phyloP scores from a whole-genome alignment of 495 filamentous ascomycete genomes.

The Talaromyces stipitatus region DNA sequence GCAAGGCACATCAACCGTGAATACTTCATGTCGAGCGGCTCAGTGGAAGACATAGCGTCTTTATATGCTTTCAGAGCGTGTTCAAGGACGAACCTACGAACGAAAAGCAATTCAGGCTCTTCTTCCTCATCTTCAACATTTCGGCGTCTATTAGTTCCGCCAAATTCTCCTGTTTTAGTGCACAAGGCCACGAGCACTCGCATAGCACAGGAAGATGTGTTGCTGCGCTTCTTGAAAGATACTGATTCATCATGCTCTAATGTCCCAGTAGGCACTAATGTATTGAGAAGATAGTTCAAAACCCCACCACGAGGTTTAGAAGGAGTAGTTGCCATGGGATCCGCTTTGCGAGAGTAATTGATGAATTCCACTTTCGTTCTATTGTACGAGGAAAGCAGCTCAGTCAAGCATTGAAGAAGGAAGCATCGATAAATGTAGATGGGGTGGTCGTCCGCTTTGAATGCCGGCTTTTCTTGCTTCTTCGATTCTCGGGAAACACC shows the following conservation, averaged over 20 bases:
- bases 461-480: constrained; percentile 66
- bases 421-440: constrained; percentile 97
- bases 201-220: constrained; percentile 78
- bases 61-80: constrained; percentile 88
- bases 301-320: constrained; percentile 90
- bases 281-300: constrained; percentile 85
- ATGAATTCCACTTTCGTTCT: constrained; percentile 97
- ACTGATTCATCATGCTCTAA: constrained; percentile 69
- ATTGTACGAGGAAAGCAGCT: constrained; percentile 89
- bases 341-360: constrained; percentile 88
- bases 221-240: constrained; percentile 69
- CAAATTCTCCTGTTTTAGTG: constrained; percentile 70
- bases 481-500: constrained; percentile 30
- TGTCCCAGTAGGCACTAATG: constrained; percentile 71
- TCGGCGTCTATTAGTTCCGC: constrained; percentile 25
- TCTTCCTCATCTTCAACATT: constrained; percentile 56
- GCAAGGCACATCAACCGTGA: constrained; percentile 74
- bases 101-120: constrained; percentile 82
- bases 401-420: constrained; percentile 84
- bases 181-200: constrained; percentile 81
- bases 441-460: constrained; percentile 89
- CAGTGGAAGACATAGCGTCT: constrained; percentile 70
- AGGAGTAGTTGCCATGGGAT: constrained; percentile 74
- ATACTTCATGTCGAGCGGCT: constrained; percentile 82
- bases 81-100: constrained; percentile 90